A percentile compares a stretch with the other conserved stretches of the same genome.
Conservation (phyloP, 768 basidiomycete genomes). For the Lactifluus piperatus region DNA sequence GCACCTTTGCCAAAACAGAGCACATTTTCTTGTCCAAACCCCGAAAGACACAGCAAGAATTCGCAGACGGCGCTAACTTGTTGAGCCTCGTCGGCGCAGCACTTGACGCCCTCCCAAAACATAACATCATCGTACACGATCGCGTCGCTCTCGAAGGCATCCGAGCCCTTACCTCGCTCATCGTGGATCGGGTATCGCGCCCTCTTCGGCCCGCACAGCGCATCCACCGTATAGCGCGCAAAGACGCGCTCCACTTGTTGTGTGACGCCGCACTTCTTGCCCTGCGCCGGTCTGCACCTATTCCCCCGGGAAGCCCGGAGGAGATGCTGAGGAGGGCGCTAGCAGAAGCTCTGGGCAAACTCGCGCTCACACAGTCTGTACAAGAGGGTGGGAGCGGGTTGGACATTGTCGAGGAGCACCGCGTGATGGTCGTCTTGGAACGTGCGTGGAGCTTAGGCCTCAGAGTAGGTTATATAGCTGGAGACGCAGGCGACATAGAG, state of each 20-base stretch:
- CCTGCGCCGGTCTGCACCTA: not conserved
- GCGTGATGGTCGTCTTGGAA: slow-evolving; percentile 8
- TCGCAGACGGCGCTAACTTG: not conserved
- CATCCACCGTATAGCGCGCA: slow-evolving; percentile 11
- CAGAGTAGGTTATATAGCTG: not conserved
- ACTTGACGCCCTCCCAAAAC: not conserved
- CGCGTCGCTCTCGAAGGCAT: slow-evolving; percentile 2
- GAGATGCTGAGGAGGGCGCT: not conserved
- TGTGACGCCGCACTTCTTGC: slow-evolving; percentile 1
- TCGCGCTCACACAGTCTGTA: slow-evolving; percentile 3
- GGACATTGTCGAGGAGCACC: slow-evolving; percentile 4
- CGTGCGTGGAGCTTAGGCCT: slow-evolving; percentile 11
- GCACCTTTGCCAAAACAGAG: slow-evolving; percentile 7
- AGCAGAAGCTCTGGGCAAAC: slow-evolving; percentile 2
- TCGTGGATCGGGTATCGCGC: not conserved
- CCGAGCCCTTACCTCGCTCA: slow-evolving; percentile 5
- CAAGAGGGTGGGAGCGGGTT: not conserved
- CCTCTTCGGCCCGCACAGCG: not conserved
- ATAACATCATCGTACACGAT: not conserved
- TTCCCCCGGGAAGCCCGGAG: not conserved
- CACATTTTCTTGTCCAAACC: not conserved
- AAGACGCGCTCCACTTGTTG: slow-evolving; percentile 13
- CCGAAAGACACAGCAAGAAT: not conserved
- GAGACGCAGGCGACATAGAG: not conserved
- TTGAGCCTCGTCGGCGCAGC: not conserved